These are phyloP conservation scores for Stylosanthes scabra DNA, from an alignment of 331 rosid species.

Conservation along the genomic window DNA sequence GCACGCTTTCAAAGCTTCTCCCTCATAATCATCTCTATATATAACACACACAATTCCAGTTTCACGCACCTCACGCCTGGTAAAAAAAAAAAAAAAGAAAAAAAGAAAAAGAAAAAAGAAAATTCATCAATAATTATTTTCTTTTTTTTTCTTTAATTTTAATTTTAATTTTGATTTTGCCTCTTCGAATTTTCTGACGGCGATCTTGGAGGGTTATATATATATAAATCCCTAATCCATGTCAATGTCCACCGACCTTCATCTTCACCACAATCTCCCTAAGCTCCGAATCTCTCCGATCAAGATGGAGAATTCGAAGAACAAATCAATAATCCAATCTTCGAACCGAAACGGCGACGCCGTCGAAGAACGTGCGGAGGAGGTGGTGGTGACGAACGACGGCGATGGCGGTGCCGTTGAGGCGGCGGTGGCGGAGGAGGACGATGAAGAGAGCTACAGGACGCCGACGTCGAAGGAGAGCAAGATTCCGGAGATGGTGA, in stretches of 20 bases:
- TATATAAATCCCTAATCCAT: not conserved
- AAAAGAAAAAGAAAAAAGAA: too few relatives aligned
- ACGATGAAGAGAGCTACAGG: slow-evolving; percentile 44
- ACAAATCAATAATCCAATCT: not conserved
- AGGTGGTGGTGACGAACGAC: not conserved
- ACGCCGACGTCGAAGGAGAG: slow-evolving; percentile 72
- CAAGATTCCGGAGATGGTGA: slow-evolving; percentile 58
- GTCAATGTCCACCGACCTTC: slow-evolving; percentile 64
- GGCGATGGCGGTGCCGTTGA: not conserved
- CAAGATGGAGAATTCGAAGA: slow-evolving; percentile 12
- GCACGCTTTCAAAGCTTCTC: slow-evolving; percentile 66
- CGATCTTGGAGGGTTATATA: too few relatives aligned
- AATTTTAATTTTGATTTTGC: not conserved
- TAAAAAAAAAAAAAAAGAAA: not conserved
- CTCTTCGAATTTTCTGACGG: too few relatives aligned
- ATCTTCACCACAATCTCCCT: slow-evolving; percentile 55
- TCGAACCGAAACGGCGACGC: not conserved
- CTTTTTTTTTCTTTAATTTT: not conserved
- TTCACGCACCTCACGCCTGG: slow-evolving; percentile 42
- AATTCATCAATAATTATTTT: too few relatives aligned
- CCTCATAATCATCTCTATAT: slow-evolving; percentile 35
- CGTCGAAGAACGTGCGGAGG: not conserved
- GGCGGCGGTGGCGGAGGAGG: not conserved
- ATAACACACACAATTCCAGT: slow-evolving; percentile 28
- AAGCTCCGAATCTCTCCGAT: slow-evolving; percentile 43